These are phyloP conservation scores for Trametes versicolor DNA, from an alignment of 1,284 basidiomycete genomes.

Conservation along the genomic window DNA sequence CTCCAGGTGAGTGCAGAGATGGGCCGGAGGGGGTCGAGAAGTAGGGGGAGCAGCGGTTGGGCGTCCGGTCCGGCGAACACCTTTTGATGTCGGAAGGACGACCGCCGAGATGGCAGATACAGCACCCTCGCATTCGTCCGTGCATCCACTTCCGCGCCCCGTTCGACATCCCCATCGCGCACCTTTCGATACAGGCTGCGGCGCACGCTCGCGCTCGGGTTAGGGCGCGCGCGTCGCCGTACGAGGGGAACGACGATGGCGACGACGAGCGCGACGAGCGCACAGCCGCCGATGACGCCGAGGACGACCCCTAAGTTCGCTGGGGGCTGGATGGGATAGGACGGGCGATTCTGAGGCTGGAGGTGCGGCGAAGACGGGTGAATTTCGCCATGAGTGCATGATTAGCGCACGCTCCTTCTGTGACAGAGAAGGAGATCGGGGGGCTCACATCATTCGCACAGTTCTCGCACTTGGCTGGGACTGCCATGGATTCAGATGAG, in stretches of 20 bases:
- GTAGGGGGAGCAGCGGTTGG: conserved; percentile 36
- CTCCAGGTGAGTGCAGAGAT: conserved; percentile 44
- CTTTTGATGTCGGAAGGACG: conserved; percentile 43
- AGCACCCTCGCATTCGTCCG: conserved; percentile 6
- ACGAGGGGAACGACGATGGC: conserved; percentile 37
- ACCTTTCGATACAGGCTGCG: conserved; percentile 23
- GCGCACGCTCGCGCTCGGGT: conserved; percentile 12
- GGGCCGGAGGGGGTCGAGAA: conserved; percentile 37
- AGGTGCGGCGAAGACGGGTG: conserved; percentile 17
- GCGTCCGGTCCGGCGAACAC: conserved; percentile 41
- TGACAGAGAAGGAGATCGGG: conserved; percentile 34
- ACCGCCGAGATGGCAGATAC: conserved; percentile 37
- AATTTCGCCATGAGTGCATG: conserved; percentile 28
- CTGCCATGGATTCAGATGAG: conserved; percentile 24
- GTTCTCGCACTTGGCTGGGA: conserved; percentile 34
- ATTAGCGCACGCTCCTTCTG: conserved; percentile 37
- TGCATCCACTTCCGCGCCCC: not conserved
- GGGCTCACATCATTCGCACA: conserved; percentile 38
- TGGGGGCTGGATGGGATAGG: conserved; percentile 14
- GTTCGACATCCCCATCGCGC: conserved; percentile 25
- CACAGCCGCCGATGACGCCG: conserved; percentile 40
- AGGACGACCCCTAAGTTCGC: conserved; percentile 38
- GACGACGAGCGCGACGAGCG: conserved; percentile 37
- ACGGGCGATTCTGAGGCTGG: conserved; percentile 9
- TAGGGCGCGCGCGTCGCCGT: conserved; percentile 26